Evolutionary conservation across 2,329 filamentous ascomycete genomes (phyloP), one percentile per base, ranked within the genome.

Genomic region (Emergomyces orientalis): DNA sequence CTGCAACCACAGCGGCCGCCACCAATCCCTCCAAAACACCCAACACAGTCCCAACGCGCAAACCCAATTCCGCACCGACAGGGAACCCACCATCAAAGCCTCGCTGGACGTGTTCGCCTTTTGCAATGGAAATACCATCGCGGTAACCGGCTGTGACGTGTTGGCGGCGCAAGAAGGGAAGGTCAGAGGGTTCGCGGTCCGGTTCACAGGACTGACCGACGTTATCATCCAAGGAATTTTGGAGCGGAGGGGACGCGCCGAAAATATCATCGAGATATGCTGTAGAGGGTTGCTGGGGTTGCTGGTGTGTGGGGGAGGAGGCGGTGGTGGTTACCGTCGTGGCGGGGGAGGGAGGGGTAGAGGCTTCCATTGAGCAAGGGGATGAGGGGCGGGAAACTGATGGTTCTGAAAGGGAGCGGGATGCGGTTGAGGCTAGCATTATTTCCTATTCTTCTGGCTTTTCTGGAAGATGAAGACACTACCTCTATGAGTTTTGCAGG

Each of bases 41-140:
- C 3, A 96, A 74, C 14, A 95, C 77, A 67, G 85, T 86, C 0
- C 94, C 94, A 0, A 86, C 88, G 34, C 82, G 81, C 66, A 89
- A 74, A 0, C 93, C 94, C 37, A 97, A 78, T 60, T 88, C 86
- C 0, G 91, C 92, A 14, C 94, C 94, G 0, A 97, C 80, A 17
- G 86, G 81, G 73, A 91, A 97, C 0, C 93, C 93, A 67, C 93
- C 90, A 73, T 99, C 94, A 71, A 99, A 97, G 0, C 93, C 93
- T 17, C 81, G 81, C 76, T 99, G 94, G 32, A 97, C 85, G 69
- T 86, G 88, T 57, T 81, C 77, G 32, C 84, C 84, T 74, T 97
- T 97, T 39, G 88, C 89, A 2, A 79, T 79, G 0, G 88, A 83
- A 61, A 97, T 84, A 54, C 93, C 94, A 70, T 97, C 92, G 64